Percentiles rank a stretch among this genome's conserved stretches.
Evolutionary conservation across 2,329 filamentous ascomycete genomes (phyloP).

Genomic region (Metarhizium humberi): DNA sequence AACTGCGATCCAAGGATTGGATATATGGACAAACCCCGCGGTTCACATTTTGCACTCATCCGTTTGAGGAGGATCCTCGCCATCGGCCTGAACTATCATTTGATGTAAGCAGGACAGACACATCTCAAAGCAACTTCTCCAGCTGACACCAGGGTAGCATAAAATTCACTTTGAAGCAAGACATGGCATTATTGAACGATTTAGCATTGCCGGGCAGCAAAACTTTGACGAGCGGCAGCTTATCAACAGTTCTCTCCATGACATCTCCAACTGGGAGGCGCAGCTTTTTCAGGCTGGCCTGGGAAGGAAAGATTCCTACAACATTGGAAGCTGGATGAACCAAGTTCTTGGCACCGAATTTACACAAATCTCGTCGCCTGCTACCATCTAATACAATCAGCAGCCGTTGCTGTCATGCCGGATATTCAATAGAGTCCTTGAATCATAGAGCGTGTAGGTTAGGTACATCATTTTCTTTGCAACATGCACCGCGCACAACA

Average conservation of each 20-base stretch:
- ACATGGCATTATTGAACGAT: conserved; percentile 26
- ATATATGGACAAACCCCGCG: conserved; percentile 78
- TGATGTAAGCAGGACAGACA: conserved; percentile 25
- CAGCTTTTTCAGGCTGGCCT: conserved; percentile 17
- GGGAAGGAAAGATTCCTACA: conserved; percentile 10
- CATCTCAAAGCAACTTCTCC: background rate
- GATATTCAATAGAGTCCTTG: conserved; percentile 11
- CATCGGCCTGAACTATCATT: conserved; percentile 40
- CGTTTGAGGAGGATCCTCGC: conserved; percentile 49
- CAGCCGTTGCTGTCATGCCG: background rate
- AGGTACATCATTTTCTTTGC: no score
- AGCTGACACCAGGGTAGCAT: conserved; percentile 12
- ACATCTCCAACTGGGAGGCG: conserved; percentile 18
- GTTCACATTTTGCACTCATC: conserved; percentile 60
- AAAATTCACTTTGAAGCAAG: conserved; percentile 26
- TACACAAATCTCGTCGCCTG: conserved; percentile 7
- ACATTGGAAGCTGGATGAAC: conserved; percentile 22
- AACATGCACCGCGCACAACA: no score
- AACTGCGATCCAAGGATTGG: conserved; percentile 55
- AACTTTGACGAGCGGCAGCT: background rate
- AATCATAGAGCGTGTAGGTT: conserved; percentile 19
- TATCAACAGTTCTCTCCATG: conserved; percentile 5
- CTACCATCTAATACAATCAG: background rate
- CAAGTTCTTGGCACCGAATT: conserved; percentile 20
- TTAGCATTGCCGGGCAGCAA: conserved; percentile 17